A percentile compares a stretch with the other conserved stretches of the same genome.
Conservation (phyloP, 2,329 filamentous ascomycete genomes). For the Pseudogymnoascus sp. region DNA sequence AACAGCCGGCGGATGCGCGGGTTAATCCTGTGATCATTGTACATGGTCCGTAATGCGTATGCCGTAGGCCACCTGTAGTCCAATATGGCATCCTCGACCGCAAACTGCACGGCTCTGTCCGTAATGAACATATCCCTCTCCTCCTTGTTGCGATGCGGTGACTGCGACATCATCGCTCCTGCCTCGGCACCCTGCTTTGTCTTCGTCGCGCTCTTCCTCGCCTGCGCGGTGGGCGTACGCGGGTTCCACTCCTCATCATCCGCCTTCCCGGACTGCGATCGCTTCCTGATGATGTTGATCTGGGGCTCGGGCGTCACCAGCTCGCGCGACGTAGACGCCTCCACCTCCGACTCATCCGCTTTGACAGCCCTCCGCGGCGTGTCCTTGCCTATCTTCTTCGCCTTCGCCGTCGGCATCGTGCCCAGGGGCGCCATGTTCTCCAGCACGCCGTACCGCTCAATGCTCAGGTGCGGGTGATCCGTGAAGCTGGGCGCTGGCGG, state of each 20-base stretch:
- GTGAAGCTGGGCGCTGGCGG: constrained; percentile 60
- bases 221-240: background rate
- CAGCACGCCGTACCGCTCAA: constrained; percentile 66
- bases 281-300: background rate
- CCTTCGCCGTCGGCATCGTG: constrained; percentile 54
- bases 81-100: constrained; percentile 50
- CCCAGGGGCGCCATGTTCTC: constrained; percentile 80
- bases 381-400: constrained; percentile 38
- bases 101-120: constrained; percentile 46
- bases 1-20: constrained; percentile 47
- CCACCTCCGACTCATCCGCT: background rate
- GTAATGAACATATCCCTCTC: constrained; percentile 24
- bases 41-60: constrained; percentile 51
- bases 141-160: constrained; percentile 11
- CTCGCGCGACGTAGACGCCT: background rate
- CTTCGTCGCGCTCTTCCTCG: constrained; percentile 5
- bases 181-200: background rate
- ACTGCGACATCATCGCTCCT: background rate
- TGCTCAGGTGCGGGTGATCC: constrained; percentile 50
- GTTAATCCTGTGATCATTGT: constrained; percentile 48
- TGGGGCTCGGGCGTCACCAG: background rate
- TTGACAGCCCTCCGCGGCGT: background rate
- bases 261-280: constrained; percentile 1
- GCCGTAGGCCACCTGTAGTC: constrained; percentile 53
- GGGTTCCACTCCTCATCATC: background rate